Evolutionary conservation across 2,329 filamentous ascomycete species (phyloP), one percentile per base, ranked within the genome.

Genomic region (Remersonia thermophila): DNA sequence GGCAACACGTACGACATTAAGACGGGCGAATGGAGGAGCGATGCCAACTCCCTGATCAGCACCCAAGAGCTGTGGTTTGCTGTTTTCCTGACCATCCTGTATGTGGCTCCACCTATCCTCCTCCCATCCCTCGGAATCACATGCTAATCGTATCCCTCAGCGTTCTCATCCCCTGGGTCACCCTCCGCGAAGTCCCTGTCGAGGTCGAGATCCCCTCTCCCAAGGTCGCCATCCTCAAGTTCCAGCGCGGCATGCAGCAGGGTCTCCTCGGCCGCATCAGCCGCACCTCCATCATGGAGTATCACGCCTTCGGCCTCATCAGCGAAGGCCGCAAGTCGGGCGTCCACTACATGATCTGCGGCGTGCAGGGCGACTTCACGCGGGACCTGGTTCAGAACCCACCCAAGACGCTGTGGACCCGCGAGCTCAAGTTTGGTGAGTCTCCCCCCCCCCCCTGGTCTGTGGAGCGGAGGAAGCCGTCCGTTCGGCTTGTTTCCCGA

Each of bases 301-400:
- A 61, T 45, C 59, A 62, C 33, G 58, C 58, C 8, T 61, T 62
- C 37, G 59, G 59, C 8, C 60, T 60, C 40, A 60, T 62, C 44
- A 60, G 57, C 46, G 57, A 60, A 44, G 57, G 58, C 15, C 51
- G 49, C 7, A 54, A 56, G 26, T 53, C 58, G 11, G 30, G 29
- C 2, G 52, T 45, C 43, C 58, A 62, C 45, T 62, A 61, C 46
- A 59, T 62, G 57, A 60, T 61, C 28, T 62, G 59, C 40, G 59
- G 59, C 36, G 58, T 62, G 10, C 59, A 62, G 43, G 59, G 59
- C 16, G 59, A 61, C 43, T 62, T 61, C 42, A 62, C 59, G 1
- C 55, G 52, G 39, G 52, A 47, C 8, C 52, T 62, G 14, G 59
- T 62, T n/a, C 41, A 36, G n/a, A 46, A 61, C 41, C 59, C 58